phyloP scores from a whole-genome alignment of 2,329 filamentous ascomycete species.

The Fusarium luffae region DNA sequence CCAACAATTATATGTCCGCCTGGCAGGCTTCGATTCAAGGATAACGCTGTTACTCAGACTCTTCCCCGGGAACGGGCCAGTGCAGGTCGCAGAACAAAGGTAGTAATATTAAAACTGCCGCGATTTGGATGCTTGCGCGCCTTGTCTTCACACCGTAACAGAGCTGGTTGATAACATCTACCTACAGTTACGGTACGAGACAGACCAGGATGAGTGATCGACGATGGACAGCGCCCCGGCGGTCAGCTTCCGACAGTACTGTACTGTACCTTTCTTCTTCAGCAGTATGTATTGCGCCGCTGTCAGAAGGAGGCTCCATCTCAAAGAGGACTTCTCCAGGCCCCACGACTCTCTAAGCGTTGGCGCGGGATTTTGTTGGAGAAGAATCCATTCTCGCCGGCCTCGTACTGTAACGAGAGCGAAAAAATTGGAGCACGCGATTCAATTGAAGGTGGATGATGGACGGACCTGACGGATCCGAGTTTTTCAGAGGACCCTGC shows the following conservation, averaged over 20 bases:
- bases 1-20: conserved; percentile 23
- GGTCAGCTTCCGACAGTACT: conserved; percentile 35
- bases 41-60: conserved; percentile 2
- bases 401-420: conserved; percentile 16
- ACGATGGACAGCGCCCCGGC: conserved; percentile 33
- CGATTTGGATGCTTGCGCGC: conserved; percentile 32
- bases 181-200: conserved; percentile 21
- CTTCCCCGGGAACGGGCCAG: conserved; percentile 10
- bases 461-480: conserved; percentile 13
- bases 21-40: conserved; percentile 14
- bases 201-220: conserved; percentile 32
- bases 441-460: conserved; percentile 28
- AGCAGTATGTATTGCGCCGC: not conserved
- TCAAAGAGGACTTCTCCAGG: conserved; percentile 24
- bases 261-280: conserved; percentile 13
- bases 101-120: not conserved
- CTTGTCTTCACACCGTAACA: conserved; percentile 23
- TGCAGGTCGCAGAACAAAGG: conserved; percentile 17
- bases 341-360: conserved; percentile 31
- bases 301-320: conserved; percentile 12
- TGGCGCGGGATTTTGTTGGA: conserved; percentile 30
- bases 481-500: conserved; percentile 43
- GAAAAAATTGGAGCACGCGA: conserved; percentile 25
- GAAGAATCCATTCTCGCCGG: conserved; percentile 29
- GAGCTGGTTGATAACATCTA: not conserved